Evolutionary conservation across 768 basidiomycete genomes (phyloP).

Genomic region (Boletus coccyginus): DNA sequence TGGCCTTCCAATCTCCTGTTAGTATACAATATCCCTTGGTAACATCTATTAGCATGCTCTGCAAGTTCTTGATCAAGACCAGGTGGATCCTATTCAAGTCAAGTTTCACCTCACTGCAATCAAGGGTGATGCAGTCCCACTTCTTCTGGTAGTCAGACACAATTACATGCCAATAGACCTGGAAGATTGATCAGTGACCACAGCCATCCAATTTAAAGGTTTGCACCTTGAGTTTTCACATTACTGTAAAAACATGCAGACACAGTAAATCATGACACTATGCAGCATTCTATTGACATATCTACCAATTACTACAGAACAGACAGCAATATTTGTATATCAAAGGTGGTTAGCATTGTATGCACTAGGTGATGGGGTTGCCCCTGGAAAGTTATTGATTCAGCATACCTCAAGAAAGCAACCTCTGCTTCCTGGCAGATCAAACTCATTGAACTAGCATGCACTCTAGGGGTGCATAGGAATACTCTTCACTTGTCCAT

Average conservation of each 20-base stretch:
- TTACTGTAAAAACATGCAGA: neutral
- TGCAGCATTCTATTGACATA: neutral
- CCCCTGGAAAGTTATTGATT: neutral
- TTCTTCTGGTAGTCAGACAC: neutral
- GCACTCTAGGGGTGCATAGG: constrained; percentile 1
- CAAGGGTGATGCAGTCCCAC: neutral
- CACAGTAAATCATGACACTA: neutral
- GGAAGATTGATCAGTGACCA: neutral
- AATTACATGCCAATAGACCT: neutral
- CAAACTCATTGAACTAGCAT: constrained; percentile 9
- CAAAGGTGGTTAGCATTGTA: neutral
- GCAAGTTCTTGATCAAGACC: neutral
- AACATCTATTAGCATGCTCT: neutral
- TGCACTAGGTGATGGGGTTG: neutral
- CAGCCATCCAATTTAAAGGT: neutral
- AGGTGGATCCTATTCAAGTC: neutral
- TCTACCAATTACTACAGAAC: neutral
- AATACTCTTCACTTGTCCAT: constrained; percentile 9
- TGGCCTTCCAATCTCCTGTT: neutral
- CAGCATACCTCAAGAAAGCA: neutral
- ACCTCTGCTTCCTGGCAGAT: constrained; percentile 12
- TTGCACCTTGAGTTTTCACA: neutral
- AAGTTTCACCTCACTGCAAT: neutral
- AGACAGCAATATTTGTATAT: neutral
- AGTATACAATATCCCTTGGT: neutral